A percentile compares a stretch with the other conserved stretches of the same genome.
Evolutionary conservation across 148 eudicot species (phyloP).

Genomic region (Pharnaceum exiguum): DNA sequence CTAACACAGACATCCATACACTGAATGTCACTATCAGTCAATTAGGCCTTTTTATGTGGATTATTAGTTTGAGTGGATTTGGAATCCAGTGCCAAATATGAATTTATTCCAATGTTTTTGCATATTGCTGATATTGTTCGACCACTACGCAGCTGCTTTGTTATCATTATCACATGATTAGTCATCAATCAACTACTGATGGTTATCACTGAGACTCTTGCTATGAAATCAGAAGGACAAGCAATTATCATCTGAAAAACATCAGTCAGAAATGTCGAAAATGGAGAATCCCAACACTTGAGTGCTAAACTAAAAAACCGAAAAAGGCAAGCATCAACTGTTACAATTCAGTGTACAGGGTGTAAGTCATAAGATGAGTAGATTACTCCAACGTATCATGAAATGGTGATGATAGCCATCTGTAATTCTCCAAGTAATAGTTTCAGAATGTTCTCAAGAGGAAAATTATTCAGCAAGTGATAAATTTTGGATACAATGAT

Average conservation of each 20-base stretch:
- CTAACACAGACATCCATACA: neutral
- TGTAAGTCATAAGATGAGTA: too few relatives aligned
- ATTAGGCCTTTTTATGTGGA: conserved; percentile 3
- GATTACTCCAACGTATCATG: too few relatives aligned
- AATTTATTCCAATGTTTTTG: conserved; percentile 11
- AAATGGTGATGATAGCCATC: too few relatives aligned
- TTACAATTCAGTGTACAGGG: too few relatives aligned
- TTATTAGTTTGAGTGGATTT: conserved; percentile 17
- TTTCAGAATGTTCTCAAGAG: too few relatives aligned
- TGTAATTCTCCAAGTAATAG: too few relatives aligned
- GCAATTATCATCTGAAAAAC: conserved; percentile 1
- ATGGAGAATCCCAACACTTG: too few relatives aligned
- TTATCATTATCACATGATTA: conserved; percentile 15
- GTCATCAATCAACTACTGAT: conserved; percentile 14
- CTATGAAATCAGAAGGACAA: neutral
- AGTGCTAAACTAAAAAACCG: too few relatives aligned
- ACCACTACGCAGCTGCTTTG: conserved; percentile 11
- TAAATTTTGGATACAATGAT: too few relatives aligned
- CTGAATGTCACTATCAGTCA: neutral
- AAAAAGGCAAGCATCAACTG: too few relatives aligned
- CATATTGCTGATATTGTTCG: conserved; percentile 15
- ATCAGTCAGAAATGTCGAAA: too few relatives aligned
- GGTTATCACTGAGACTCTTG: conserved; percentile 4
- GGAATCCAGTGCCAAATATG: conserved; percentile 9
- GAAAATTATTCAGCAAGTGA: too few relatives aligned